Percentiles rank a stretch among this genome's conserved stretches.
These are phyloP conservation scores for Daedaleopsis nitida DNA, from an alignment of 768 basidiomycete species.

Conservation along the genomic window DNA sequence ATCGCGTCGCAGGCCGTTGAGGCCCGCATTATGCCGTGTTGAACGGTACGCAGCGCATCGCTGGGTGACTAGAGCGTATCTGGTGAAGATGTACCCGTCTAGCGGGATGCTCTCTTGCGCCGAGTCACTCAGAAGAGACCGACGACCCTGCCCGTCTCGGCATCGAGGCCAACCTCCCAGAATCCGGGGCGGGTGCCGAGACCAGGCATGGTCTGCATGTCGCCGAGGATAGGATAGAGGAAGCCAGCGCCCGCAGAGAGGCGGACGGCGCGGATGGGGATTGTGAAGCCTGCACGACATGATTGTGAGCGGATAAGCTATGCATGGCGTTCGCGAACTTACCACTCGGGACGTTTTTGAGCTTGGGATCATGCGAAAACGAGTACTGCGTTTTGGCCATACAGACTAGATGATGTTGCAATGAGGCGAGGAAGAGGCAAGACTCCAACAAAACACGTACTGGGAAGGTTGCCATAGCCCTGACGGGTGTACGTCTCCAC, in stretches of 20 bases:
- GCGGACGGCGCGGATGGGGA: slow-evolving; percentile 87
- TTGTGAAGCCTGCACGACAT: slow-evolving; percentile 59
- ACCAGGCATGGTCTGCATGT: slow-evolving; percentile 99
- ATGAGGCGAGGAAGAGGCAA: background rate
- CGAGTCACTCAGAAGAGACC: slow-evolving; percentile 71
- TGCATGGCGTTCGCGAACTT: slow-evolving; percentile 34
- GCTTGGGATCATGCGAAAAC: slow-evolving; percentile 90
- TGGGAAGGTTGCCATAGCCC: slow-evolving; percentile 78
- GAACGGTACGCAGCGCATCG: slow-evolving; percentile 39
- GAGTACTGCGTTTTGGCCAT: slow-evolving; percentile 99
- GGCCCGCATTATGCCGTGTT: slow-evolving; percentile 35
- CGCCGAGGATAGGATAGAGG: slow-evolving; percentile 92
- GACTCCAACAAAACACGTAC: slow-evolving; percentile 43
- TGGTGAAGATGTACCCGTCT: slow-evolving; percentile 32
- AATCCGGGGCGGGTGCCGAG: slow-evolving; percentile 91
- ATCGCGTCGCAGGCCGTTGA: slow-evolving; percentile 18
- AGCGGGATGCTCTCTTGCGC: background rate
- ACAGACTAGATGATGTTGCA: slow-evolving; percentile 58
- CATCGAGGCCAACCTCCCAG: slow-evolving; percentile 87
- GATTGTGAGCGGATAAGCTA: slow-evolving; percentile 36
- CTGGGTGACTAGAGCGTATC: slow-evolving; percentile 30
- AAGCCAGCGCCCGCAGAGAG: slow-evolving; percentile 94
- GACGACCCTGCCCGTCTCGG: slow-evolving; percentile 77
- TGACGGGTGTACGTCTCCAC: slow-evolving; percentile 91
- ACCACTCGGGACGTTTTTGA: slow-evolving; percentile 84